These are phyloP conservation scores for Eimeria sp. DNA, from an alignment of 169 alveolate species.

Conservation along the genomic window DNA sequence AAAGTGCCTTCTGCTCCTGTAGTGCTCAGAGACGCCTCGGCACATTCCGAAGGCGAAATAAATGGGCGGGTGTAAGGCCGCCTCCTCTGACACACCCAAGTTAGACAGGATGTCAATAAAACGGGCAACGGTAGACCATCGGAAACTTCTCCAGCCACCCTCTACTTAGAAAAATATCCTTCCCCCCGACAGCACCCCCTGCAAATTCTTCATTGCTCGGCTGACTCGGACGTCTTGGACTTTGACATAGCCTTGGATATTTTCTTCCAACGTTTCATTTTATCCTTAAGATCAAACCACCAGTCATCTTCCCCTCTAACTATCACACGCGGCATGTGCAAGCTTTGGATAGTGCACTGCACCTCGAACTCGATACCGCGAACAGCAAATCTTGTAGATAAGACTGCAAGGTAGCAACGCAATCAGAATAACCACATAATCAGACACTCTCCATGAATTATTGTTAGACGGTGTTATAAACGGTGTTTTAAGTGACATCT, in stretches of 20 bases:
- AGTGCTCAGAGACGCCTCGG: neutral
- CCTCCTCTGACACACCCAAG: neutral
- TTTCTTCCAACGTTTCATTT: neutral
- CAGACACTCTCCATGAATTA: neutral
- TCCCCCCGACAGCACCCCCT: neutral
- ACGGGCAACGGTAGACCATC: neutral
- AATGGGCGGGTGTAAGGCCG: slow-evolving; percentile 1
- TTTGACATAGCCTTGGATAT: too few species aligned
- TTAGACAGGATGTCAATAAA: slow-evolving; percentile 6
- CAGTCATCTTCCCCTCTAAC: neutral
- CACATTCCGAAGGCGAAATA: neutral
- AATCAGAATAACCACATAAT: neutral
- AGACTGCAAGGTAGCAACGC: neutral
- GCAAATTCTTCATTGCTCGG: neutral
- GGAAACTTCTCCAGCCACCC: neutral
- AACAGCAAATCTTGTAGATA: neutral
- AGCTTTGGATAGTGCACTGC: neutral
- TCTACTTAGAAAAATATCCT: neutral
- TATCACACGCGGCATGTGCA: too few species aligned
- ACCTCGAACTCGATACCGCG: neutral
- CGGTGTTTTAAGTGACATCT: neutral
- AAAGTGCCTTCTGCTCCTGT: neutral
- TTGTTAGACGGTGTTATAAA: neutral
- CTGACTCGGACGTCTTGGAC: too few species aligned
- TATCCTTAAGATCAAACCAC: neutral